Percentiles rank a stretch among this genome's conserved stretches.
Evolutionary conservation across 202 grass and related monocot species (phyloP).

Genomic region (Eragrostis tef): DNA sequence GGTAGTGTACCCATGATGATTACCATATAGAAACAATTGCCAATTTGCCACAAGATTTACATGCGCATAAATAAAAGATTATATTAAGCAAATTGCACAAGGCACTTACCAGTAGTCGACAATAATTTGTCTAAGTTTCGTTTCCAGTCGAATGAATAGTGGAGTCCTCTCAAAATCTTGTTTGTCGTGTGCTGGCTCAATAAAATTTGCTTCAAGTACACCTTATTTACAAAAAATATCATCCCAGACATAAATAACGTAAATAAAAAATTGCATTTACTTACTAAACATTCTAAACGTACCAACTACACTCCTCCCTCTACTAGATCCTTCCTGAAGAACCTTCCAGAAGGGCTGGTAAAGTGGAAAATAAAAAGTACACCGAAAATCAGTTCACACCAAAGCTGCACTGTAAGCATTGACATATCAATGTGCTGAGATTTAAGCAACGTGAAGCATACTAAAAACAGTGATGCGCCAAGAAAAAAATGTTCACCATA

Average conservation of each 20-base stretch:
- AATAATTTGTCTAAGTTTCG: slow-evolving; percentile 87
- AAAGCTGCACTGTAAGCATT: background rate
- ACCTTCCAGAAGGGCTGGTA: slow-evolving; percentile 98
- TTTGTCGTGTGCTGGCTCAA: slow-evolving; percentile 98
- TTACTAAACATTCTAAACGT: slow-evolving; percentile 38
- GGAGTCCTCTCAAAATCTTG: slow-evolving; percentile 97
- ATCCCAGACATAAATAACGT: slow-evolving; percentile 28
- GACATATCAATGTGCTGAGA: background rate
- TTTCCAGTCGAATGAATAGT: slow-evolving; percentile 83
- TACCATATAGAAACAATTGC: slow-evolving; percentile 6
- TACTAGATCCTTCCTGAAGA: slow-evolving; percentile 92
- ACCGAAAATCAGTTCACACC: slow-evolving; percentile 24
- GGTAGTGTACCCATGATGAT: background rate
- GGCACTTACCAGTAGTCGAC: slow-evolving; percentile 78
- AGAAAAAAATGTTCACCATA: background rate
- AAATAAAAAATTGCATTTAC: slow-evolving; percentile 23
- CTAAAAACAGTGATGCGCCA: background rate
- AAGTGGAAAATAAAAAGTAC: slow-evolving; percentile 3
- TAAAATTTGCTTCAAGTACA: slow-evolving; percentile 98
- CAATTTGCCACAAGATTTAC: background rate
- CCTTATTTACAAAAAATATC: slow-evolving; percentile 53
- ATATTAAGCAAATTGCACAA: slow-evolving; percentile 10
- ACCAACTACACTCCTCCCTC: slow-evolving; percentile 93
- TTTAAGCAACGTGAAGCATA: slow-evolving; percentile 17
- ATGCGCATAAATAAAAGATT: slow-evolving; percentile 1